These are phyloP conservation scores for Aspergillus ochraceus DNA, from an alignment of 2,329 filamentous ascomycete species.

Conservation along the genomic window DNA sequence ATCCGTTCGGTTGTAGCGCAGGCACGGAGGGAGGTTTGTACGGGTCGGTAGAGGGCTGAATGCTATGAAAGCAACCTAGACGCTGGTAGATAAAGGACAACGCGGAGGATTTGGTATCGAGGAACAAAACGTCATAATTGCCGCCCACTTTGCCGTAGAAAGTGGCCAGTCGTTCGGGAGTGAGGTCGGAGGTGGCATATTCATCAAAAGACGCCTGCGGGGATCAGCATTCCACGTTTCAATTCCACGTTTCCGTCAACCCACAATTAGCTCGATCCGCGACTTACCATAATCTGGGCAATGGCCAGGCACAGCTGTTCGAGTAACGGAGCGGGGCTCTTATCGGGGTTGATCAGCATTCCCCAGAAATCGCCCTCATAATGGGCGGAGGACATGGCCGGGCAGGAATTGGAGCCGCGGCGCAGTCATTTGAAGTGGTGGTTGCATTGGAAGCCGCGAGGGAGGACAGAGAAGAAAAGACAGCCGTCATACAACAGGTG, in stretches of 20 bases:
- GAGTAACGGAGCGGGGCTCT: constrained; percentile 66
- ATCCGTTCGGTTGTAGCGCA: constrained; percentile 78
- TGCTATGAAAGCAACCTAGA: constrained; percentile 82
- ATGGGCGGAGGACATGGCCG: constrained; percentile 32
- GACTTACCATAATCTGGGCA: constrained; percentile 67
- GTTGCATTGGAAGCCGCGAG: constrained; percentile 14
- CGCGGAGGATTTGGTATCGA: constrained; percentile 68
- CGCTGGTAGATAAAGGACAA: constrained; percentile 93
- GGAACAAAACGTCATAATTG: constrained; percentile 77
- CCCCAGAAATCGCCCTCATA: constrained; percentile 53
- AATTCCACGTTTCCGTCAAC: neutral
- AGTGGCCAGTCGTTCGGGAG: constrained; percentile 68
- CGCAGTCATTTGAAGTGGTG: constrained; percentile 17
- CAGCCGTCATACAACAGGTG: neutral
- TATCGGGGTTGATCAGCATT: constrained; percentile 64
- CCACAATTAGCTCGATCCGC: neutral
- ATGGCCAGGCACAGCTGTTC: constrained; percentile 69
- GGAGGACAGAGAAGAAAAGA: neutral
- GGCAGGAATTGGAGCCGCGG: constrained; percentile 16
- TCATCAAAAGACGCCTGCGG: constrained; percentile 33
- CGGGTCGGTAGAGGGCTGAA: constrained; percentile 70
- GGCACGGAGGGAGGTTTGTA: constrained; percentile 77
- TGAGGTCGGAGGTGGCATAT: constrained; percentile 43
- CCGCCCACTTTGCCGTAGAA: constrained; percentile 76
- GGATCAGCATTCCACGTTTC: constrained; percentile 4